These are phyloP conservation scores for Myriangium duriaei DNA, from an alignment of 2,329 filamentous ascomycete species.

Conservation along the genomic window DNA sequence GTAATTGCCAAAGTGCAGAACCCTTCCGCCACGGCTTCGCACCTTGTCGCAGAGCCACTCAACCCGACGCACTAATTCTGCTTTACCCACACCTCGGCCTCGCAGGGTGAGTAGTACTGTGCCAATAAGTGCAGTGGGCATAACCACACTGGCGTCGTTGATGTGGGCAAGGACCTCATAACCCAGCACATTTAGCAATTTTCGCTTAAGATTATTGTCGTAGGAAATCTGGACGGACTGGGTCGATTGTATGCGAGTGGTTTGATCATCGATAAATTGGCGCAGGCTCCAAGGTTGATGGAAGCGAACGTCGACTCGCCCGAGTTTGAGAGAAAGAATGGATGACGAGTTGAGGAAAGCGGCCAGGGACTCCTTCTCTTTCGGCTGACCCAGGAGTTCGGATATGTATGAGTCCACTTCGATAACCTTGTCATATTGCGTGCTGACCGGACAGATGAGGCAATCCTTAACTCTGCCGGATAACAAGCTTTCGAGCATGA, in stretches of 20 bases:
- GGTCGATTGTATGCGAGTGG: constrained; percentile 38
- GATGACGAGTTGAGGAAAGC: constrained; percentile 85
- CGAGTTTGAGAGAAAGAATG: constrained; percentile 75
- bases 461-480: constrained; percentile 81
- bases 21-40: constrained; percentile 72
- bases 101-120: constrained; percentile 84
- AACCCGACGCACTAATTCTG: constrained; percentile 72
- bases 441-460: constrained; percentile 89
- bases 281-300: constrained; percentile 90
- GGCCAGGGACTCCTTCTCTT: constrained; percentile 84
- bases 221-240: constrained; percentile 27
- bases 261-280: constrained; percentile 67
- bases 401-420: constrained; percentile 95
- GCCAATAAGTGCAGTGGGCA: constrained; percentile 93
- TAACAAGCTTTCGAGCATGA: constrained; percentile 78
- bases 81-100: constrained; percentile 79
- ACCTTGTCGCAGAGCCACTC: constrained; percentile 82
- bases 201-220: constrained; percentile 42
- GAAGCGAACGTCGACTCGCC: constrained; percentile 88
- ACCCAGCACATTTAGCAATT: constrained; percentile 71
- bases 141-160: constrained; percentile 90
- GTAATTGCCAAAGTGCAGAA: constrained; percentile 80
- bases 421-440: constrained; percentile 97
- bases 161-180: constrained; percentile 91
- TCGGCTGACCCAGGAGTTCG: constrained; percentile 84